phyloP scores from a whole-genome alignment of 2,329 filamentous ascomycete species.

The Drechslerella coelobrocha region DNA sequence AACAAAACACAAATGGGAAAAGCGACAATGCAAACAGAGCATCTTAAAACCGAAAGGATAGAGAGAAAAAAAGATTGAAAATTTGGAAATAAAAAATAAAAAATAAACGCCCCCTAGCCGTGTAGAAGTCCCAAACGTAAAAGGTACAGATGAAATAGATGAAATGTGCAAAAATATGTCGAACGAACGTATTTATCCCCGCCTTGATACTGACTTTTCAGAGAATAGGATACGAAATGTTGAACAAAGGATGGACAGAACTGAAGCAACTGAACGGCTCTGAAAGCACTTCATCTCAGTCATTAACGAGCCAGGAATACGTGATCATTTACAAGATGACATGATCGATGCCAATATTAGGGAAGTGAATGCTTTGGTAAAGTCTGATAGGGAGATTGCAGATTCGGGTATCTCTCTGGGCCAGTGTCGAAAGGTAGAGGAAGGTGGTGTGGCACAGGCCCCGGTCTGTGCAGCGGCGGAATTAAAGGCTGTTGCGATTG shows the following conservation, averaged over 20 bases:
- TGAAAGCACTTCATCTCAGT: neutral
- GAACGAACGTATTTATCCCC: constrained; percentile 20
- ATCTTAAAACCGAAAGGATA: constrained; percentile 24
- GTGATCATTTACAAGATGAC: neutral
- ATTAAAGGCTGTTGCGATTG: constrained; percentile 42
- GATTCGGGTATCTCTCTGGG: constrained; percentile 36
- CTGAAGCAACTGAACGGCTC: neutral
- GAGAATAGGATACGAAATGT: constrained; percentile 6
- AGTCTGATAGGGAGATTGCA: constrained; percentile 41
- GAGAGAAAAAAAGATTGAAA: constrained; percentile 32
- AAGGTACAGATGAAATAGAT: constrained; percentile 11
- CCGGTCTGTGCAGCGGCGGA: constrained; percentile 39
- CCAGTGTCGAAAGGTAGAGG: constrained; percentile 41
- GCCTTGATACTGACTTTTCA: constrained; percentile 39
- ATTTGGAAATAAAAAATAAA: constrained; percentile 24
- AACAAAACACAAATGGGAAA: constrained; percentile 49
- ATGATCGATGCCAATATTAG: neutral
- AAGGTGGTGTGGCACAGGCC: constrained; percentile 39
- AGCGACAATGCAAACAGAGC: constrained; percentile 43
- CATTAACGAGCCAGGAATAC: neutral
- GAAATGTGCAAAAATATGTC: constrained; percentile 17
- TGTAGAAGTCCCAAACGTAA: constrained; percentile 38
- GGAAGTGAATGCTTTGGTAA: constrained; percentile 35
- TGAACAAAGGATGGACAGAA: neutral
- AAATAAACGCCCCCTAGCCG: constrained; percentile 43